Conservation (phyloP, 257 asterid species). For the Solanum bulbocastanum region DNA sequence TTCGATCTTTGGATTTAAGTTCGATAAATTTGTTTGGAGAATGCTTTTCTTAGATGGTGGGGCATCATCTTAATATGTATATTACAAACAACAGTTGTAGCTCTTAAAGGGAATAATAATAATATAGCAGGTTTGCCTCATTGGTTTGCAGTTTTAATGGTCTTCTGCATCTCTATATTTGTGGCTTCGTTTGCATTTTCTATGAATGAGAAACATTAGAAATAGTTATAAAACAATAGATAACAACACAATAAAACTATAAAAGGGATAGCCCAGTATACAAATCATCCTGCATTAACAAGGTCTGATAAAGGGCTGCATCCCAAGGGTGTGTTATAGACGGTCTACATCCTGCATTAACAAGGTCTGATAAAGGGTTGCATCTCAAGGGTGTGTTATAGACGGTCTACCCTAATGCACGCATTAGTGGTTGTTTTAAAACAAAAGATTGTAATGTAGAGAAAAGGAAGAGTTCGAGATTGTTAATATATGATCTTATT, state of each 20-base stretch:
- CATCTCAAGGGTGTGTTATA: background rate
- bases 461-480: background rate
- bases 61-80: background rate
- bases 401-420: background rate
- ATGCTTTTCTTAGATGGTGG: background rate
- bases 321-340: background rate
- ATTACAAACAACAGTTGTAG: background rate
- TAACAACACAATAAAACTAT: background rate
- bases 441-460: background rate
- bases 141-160: background rate
- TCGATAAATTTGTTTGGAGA: background rate
- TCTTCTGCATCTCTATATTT: background rate
- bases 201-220: background rate
- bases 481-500: background rate
- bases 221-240: background rate
- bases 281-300: background rate
- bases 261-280: background rate
- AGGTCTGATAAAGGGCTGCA: background rate
- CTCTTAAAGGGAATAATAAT: background rate
- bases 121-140: background rate
- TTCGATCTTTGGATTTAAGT: background rate
- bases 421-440: background rate
- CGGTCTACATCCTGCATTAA: background rate
- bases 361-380: background rate
- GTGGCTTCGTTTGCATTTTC: background rate